Evolutionary conservation across 2,329 filamentous ascomycete genomes (phyloP).

Genomic region (Neurospora sp.): DNA sequence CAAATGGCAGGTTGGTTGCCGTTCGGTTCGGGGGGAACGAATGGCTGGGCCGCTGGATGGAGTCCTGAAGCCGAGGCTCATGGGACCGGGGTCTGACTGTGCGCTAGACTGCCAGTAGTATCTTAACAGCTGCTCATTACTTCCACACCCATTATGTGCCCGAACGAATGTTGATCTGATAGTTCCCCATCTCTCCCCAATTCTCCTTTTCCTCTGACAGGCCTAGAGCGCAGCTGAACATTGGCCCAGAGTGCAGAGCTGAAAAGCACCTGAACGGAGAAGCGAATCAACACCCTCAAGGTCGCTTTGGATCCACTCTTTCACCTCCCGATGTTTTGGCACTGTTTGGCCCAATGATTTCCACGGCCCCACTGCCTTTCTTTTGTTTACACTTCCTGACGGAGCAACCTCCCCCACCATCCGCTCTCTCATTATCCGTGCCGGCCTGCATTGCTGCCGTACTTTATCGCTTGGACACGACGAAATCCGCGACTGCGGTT

Average conservation of each 20-base stretch:
- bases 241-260: not conserved
- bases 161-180: not conserved
- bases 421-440: not conserved
- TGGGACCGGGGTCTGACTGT: not conserved
- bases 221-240: not conserved
- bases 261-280: not conserved
- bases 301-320: not conserved
- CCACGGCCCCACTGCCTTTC: not conserved
- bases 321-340: not conserved
- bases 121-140: not conserved
- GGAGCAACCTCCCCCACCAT: not conserved
- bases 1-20: not conserved
- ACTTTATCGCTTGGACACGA: not conserved
- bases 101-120: not conserved
- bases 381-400: not conserved
- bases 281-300: not conserved
- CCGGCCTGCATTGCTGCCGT: not conserved
- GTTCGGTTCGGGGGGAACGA: not conserved
- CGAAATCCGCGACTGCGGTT: not conserved
- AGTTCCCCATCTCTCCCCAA: not conserved
- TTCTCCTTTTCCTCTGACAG: not conserved
- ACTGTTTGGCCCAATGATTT: not conserved
- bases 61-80: not conserved
- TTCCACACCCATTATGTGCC: not conserved
- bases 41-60: not conserved